Conservation (phyloP, 139 green algal genomes). For the Picochlorum sp. region DNA sequence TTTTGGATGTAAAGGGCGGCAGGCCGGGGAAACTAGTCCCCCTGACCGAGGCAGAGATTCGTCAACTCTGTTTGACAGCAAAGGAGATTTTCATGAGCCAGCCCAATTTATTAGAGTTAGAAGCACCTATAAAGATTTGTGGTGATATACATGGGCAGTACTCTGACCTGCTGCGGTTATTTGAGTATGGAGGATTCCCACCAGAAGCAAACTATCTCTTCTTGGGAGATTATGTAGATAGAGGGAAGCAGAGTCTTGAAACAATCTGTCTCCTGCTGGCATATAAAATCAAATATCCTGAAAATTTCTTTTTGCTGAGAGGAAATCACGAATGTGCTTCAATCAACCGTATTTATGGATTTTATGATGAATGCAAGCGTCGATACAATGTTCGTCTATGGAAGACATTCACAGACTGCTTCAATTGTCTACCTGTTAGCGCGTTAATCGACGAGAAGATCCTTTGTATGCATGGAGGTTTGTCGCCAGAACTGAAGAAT, state of each 20-base stretch:
- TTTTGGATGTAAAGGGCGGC: constrained; percentile 79
- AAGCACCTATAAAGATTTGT: constrained; percentile 99
- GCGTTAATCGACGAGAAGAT: constrained; percentile 99
- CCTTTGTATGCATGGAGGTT: constrained; percentile 98
- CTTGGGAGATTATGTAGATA: constrained; percentile 97
- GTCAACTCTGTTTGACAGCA: constrained; percentile 81
- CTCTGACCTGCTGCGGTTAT: constrained; percentile 91
- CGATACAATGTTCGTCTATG: constrained; percentile 98
- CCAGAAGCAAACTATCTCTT: constrained; percentile 99
- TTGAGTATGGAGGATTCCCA: constrained; percentile 98
- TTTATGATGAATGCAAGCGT: constrained; percentile 99
- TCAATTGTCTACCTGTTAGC: constrained; percentile 97
- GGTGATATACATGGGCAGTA: constrained; percentile 99
- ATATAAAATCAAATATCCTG: constrained; percentile 99
- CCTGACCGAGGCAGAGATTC: constrained; percentile 87
- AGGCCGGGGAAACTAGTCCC: constrained; percentile 91
- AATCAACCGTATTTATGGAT: constrained; percentile 99
- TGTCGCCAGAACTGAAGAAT: constrained; percentile 94
- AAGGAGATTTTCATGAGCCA: constrained; percentile 95
- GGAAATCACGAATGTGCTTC: constrained; percentile 96
- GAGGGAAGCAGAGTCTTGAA: constrained; percentile 97
- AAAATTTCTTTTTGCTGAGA: constrained; percentile 99
- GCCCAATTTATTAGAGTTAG: constrained; percentile 95
- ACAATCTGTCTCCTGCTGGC: constrained; percentile 97
- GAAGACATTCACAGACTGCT: constrained; percentile 99